Evolutionary conservation across 2,329 filamentous ascomycete genomes (phyloP).

Genomic region (Fusarium tanahbumbuense): DNA sequence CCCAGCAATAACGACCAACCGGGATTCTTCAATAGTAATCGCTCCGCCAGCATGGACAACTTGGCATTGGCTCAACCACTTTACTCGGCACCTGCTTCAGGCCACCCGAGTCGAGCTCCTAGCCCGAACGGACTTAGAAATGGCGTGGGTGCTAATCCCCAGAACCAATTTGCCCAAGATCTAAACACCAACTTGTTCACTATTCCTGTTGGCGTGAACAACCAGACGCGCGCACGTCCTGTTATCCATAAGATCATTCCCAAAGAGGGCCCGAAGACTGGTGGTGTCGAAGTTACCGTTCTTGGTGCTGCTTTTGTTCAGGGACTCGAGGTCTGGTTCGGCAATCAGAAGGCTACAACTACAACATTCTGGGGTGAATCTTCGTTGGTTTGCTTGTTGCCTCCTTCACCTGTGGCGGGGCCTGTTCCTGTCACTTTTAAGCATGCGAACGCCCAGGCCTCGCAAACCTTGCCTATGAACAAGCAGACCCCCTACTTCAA

Average conservation of each 20-base stretch:
- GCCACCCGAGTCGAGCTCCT: conserved; percentile 80
- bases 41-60: conserved; percentile 74
- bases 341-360: conserved; percentile 70
- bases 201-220: conserved; percentile 59
- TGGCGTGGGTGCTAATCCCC: conserved; percentile 56
- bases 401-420: conserved; percentile 75
- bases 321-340: conserved; percentile 86
- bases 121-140: conserved; percentile 71
- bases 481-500: conserved; percentile 70
- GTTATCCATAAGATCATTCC: conserved; percentile 88
- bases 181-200: conserved; percentile 63
- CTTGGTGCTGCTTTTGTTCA: conserved; percentile 83
- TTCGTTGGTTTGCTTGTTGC: conserved; percentile 82
- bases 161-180: conserved; percentile 60
- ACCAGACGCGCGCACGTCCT: conserved; percentile 59
- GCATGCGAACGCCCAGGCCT: conserved; percentile 57
- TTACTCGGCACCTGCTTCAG: conserved; percentile 78
- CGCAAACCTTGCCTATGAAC: conserved; percentile 51
- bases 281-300: conserved; percentile 88
- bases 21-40: conserved; percentile 66
- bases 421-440: conserved; percentile 78
- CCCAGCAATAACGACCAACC: conserved; percentile 73
- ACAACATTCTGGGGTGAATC: conserved; percentile 85
- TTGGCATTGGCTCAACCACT: conserved; percentile 68
- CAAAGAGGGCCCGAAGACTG: conserved; percentile 81